These are phyloP conservation scores for Emmonsia crescens DNA, from an alignment of 2,329 filamentous ascomycete species.

Conservation along the genomic window DNA sequence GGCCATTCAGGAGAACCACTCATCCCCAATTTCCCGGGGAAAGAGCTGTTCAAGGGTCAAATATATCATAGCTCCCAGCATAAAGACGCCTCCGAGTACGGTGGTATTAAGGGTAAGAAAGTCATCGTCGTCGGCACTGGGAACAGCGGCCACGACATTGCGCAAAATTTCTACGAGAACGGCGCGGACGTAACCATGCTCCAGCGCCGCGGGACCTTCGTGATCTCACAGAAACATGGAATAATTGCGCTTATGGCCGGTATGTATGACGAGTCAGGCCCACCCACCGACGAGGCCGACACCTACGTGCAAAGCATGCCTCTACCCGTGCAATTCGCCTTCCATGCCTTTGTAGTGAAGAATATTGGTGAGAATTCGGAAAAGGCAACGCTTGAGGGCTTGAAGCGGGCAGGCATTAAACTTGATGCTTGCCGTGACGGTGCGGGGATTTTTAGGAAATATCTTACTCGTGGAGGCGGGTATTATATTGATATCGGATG, in stretches of 20 bases:
- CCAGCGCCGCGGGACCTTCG: conserved; percentile 42
- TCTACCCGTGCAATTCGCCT: conserved; percentile 36
- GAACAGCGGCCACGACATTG: conserved; percentile 42
- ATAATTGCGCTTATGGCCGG: conserved; percentile 36
- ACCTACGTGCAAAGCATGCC: conserved; percentile 38
- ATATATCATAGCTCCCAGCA: conserved; percentile 37
- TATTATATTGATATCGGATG: conserved; percentile 51
- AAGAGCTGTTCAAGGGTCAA: conserved; percentile 33
- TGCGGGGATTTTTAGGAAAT: conserved; percentile 34
- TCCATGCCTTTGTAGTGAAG: conserved; percentile 35
- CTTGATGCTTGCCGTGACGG: conserved; percentile 32
- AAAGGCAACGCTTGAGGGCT: conserved; percentile 33
- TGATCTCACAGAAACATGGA: conserved; percentile 36
- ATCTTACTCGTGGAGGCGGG: conserved; percentile 42
- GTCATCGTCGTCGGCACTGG: conserved; percentile 41
- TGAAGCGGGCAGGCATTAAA: conserved; percentile 38
- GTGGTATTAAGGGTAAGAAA: conserved; percentile 31
- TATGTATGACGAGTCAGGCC: conserved; percentile 38
- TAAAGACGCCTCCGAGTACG: conserved; percentile 28
- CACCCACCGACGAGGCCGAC: conserved; percentile 42
- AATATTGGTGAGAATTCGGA: conserved; percentile 31
- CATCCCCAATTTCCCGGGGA: conserved; percentile 32
- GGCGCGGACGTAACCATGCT: conserved; percentile 44
- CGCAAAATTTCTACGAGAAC: conserved; percentile 40
- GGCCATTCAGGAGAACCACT: conserved; percentile 36